phyloP scores from a whole-genome alignment of 768 basidiomycete genomes.

The Daedalea quercina region DNA sequence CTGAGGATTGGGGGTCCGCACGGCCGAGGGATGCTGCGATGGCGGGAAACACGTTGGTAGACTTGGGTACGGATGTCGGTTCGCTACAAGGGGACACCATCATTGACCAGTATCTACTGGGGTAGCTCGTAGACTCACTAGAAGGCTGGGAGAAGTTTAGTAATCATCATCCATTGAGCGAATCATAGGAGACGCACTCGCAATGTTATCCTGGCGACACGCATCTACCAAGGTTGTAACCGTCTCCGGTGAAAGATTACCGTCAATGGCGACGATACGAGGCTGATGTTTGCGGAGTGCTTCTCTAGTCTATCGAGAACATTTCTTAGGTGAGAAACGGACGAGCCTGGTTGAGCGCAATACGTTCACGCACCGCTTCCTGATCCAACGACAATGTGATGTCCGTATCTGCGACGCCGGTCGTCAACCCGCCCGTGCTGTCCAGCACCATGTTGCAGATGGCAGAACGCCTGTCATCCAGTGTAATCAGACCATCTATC shows the following conservation, averaged over 20 bases:
- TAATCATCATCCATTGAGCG: neutral
- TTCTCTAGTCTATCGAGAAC: constrained; percentile 37
- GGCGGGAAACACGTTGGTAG: constrained; percentile 60
- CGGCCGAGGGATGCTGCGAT: constrained; percentile 33
- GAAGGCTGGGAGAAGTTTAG: neutral
- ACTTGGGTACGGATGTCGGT: constrained; percentile 88
- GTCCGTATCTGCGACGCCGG: constrained; percentile 93
- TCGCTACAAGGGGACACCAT: constrained; percentile 46
- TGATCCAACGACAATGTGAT: constrained; percentile 46
- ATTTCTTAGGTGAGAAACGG: neutral
- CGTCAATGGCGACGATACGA: constrained; percentile 64
- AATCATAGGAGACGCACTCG: constrained; percentile 37
- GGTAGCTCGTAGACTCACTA: neutral
- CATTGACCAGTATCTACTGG: constrained; percentile 70
- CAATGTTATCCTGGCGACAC: constrained; percentile 40
- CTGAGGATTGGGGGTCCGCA: constrained; percentile 25
- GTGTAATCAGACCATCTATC: constrained; percentile 64
- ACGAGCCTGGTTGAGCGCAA: neutral
- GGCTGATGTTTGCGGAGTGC: constrained; percentile 46
- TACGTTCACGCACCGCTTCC: constrained; percentile 31
- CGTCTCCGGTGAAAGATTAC: constrained; percentile 54
- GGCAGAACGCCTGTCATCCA: constrained; percentile 45
- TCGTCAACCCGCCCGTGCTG: constrained; percentile 56
- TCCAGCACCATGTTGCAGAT: constrained; percentile 87
- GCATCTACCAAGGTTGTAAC: constrained; percentile 46